Evolutionary conservation across 768 basidiomycete species (phyloP).

Genomic region (Collybia sordida): DNA sequence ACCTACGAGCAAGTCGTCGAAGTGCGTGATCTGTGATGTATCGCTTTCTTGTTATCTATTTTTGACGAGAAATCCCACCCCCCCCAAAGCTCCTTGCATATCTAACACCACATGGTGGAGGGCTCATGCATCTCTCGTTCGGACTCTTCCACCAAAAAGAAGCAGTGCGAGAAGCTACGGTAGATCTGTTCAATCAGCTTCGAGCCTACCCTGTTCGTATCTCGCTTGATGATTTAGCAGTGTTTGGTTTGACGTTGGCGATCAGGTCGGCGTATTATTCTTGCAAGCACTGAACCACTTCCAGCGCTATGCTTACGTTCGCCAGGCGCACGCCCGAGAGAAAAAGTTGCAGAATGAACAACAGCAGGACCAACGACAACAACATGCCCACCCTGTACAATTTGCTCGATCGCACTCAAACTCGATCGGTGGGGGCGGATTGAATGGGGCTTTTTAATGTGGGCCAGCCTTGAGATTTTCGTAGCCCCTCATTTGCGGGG

Average conservation of each 20-base stretch:
- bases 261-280: conserved; percentile 76
- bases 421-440: conserved; percentile 20
- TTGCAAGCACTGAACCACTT: conserved; percentile 84
- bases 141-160: conserved; percentile 89
- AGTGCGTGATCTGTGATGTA: conserved; percentile 39
- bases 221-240: neutral
- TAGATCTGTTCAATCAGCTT: conserved; percentile 82
- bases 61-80: conserved; percentile 3
- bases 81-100: conserved; percentile 90
- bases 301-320: conserved; percentile 84
- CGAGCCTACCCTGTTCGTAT: conserved; percentile 69
- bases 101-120: conserved; percentile 74
- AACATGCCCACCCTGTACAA: conserved; percentile 17
- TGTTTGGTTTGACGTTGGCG: conserved; percentile 1
- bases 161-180: conserved; percentile 70
- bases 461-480: neutral
- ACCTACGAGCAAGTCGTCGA: conserved; percentile 90
- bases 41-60: neutral
- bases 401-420: conserved; percentile 30
- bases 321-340: conserved; percentile 75
- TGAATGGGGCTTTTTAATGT: conserved; percentile 12
- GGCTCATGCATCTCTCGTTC: conserved; percentile 83
- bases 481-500: neutral
- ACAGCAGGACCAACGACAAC: conserved; percentile 24
- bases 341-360: conserved; percentile 27